phyloP scores from a whole-genome alignment of 495 filamentous ascomycete genomes.

The Tirmania nivea region DNA sequence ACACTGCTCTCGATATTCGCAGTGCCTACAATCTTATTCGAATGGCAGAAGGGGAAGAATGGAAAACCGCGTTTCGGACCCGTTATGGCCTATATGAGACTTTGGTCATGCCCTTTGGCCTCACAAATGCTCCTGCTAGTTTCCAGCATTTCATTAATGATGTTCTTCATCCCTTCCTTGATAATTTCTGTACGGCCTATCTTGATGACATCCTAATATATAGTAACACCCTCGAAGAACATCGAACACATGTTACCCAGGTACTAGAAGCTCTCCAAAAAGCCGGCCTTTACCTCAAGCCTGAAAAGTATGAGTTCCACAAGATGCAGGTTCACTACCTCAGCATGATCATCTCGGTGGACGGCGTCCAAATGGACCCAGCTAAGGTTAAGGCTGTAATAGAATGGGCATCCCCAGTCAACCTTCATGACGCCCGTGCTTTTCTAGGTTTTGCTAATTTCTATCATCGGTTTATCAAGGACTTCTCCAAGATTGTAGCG shows the following conservation, averaged over 20 bases:
- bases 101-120: constrained; percentile 14
- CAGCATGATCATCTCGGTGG: background rate
- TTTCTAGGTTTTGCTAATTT: too few relatives aligned
- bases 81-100: constrained; percentile 17
- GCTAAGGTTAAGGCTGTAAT: background rate
- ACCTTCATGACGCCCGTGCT: too few relatives aligned
- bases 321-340: background rate
- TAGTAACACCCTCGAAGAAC: constrained; percentile 7
- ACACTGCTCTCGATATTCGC: background rate
- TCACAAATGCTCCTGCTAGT: constrained; percentile 10
- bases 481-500: background rate
- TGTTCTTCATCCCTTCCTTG: constrained; percentile 11
- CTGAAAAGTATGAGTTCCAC: background rate
- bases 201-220: constrained; percentile 24
- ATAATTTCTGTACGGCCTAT: constrained; percentile 18
- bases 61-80: constrained; percentile 20
- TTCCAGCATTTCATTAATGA: constrained; percentile 9
- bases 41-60: constrained; percentile 8
- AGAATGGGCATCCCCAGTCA: too few relatives aligned
- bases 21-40: constrained; percentile 1
- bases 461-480: background rate
- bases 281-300: background rate
- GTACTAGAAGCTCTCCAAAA: constrained; percentile 5
- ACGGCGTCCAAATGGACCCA: background rate
- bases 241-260: constrained; percentile 11